phyloP scores from a whole-genome alignment of 2,329 filamentous ascomycete genomes.

The Niveomyces coronatus region DNA sequence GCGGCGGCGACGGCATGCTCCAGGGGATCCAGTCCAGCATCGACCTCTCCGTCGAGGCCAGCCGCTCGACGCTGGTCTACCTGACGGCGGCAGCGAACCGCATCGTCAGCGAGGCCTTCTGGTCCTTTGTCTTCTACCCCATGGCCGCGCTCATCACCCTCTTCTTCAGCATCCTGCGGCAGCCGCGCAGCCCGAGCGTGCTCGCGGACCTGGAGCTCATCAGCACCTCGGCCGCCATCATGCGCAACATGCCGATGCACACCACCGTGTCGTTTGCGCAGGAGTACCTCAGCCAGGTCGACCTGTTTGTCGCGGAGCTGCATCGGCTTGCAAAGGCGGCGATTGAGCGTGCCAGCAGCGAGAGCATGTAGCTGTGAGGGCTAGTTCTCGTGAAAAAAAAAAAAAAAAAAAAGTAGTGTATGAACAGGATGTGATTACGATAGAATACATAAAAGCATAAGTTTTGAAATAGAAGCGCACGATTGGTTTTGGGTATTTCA shows the following conservation, averaged over 20 bases:
- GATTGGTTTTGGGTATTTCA: neutral
- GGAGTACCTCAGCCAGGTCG: slow-evolving; percentile 29
- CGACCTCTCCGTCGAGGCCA: slow-evolving; percentile 43
- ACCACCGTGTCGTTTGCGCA: slow-evolving; percentile 24
- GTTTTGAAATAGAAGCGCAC: neutral
- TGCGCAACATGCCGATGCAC: slow-evolving; percentile 27
- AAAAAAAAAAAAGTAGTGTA: neutral
- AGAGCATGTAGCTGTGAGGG: neutral
- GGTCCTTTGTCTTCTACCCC: slow-evolving; percentile 46
- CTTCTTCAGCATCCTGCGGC: slow-evolving; percentile 43
- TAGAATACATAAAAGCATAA: neutral
- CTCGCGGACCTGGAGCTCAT: slow-evolving; percentile 37
- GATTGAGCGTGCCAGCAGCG: slow-evolving; percentile 15
- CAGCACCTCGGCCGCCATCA: slow-evolving; percentile 29
- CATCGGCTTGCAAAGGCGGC: slow-evolving; percentile 32
- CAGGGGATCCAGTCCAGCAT: slow-evolving; percentile 40
- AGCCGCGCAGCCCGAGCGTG: slow-evolving; percentile 33
- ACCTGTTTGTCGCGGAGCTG: slow-evolving; percentile 34
- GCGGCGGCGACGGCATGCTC: slow-evolving; percentile 26
- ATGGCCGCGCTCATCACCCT: slow-evolving; percentile 42
- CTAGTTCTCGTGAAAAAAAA: neutral
- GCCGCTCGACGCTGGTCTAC: slow-evolving; percentile 42
- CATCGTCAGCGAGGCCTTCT: slow-evolving; percentile 37
- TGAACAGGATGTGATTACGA: too few relatives aligned
- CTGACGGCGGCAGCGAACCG: slow-evolving; percentile 31